These are phyloP conservation scores for Heliamphora exappendiculata DNA, from an alignment of 148 eudicot species.

Conservation along the genomic window DNA sequence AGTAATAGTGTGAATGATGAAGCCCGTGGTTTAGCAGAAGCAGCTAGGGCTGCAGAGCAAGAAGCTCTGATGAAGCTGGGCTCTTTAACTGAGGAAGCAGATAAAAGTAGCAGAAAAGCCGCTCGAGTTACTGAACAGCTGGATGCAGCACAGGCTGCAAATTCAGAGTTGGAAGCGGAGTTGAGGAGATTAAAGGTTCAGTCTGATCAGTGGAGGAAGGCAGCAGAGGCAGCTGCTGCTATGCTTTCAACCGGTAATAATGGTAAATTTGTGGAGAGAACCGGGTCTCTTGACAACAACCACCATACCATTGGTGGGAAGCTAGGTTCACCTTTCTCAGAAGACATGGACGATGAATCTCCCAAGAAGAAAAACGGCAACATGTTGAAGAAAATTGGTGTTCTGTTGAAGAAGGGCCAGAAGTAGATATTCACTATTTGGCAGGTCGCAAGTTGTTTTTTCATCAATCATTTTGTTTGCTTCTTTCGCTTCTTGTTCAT, in stretches of 20 bases:
- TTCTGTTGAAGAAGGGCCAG: conserved; percentile 66
- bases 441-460: not conserved
- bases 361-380: conserved; percentile 71
- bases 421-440: conserved; percentile 27
- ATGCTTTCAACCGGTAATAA: conserved; percentile 61
- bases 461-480: not conserved
- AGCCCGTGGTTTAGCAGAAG: conserved; percentile 40
- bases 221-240: conserved; percentile 92
- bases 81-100: conserved; percentile 59
- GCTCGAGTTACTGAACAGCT: conserved; percentile 51
- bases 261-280: conserved; percentile 52
- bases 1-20: conserved; percentile 30
- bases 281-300: conserved; percentile 49
- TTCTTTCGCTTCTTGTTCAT: not conserved
- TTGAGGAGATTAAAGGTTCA: conserved; percentile 75
- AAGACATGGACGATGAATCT: conserved; percentile 63
- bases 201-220: conserved; percentile 86
- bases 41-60: conserved; percentile 50
- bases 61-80: conserved; percentile 67
- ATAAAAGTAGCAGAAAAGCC: conserved; percentile 44
- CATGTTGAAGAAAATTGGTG: conserved; percentile 75
- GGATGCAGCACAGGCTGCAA: conserved; percentile 58
- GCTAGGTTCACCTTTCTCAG: conserved; percentile 58
- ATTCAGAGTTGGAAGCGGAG: conserved; percentile 67
- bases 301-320: conserved; percentile 56